Evolutionary conservation across 2,329 filamentous ascomycete species (phyloP).

Genomic region (Ceratocystis ficicola): DNA sequence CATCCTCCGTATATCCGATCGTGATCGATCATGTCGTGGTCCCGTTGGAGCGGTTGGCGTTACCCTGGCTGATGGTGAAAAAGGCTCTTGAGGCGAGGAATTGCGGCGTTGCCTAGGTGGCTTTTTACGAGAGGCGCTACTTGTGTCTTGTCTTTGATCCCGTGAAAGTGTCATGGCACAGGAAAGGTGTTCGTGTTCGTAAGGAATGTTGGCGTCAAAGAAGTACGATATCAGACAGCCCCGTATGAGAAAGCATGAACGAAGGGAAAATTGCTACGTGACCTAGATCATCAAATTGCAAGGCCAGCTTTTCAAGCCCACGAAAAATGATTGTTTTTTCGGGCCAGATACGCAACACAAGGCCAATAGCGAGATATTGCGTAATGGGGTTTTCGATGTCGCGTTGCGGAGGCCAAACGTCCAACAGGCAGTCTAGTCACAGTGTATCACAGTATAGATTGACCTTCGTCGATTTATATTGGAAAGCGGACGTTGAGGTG

Average conservation of each 20-base stretch:
- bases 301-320: neutral
- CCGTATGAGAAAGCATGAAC: neutral
- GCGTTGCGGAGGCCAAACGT: too few relatives aligned
- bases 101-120: neutral
- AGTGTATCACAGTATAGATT: too few relatives aligned
- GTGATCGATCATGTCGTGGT: conserved; percentile 17
- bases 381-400: too few relatives aligned
- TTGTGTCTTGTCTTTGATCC: conserved; percentile 10
- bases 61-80: neutral
- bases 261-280: neutral
- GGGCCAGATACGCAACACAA: neutral
- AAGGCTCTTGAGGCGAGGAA: neutral
- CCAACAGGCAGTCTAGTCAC: too few relatives aligned
- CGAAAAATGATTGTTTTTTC: neutral
- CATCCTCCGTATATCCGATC: conserved; percentile 16
- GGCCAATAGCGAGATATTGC: too few relatives aligned
- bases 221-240: neutral
- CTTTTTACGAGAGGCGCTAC: neutral
- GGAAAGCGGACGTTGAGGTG: neutral
- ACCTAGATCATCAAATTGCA: neutral
- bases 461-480: too few relatives aligned
- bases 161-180: conserved; percentile 8
- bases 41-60: conserved; percentile 4
- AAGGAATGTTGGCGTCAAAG: neutral
- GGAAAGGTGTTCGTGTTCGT: neutral